Evolutionary conservation across 257 asterid species (phyloP).

Genomic region (Petunia secreta): DNA sequence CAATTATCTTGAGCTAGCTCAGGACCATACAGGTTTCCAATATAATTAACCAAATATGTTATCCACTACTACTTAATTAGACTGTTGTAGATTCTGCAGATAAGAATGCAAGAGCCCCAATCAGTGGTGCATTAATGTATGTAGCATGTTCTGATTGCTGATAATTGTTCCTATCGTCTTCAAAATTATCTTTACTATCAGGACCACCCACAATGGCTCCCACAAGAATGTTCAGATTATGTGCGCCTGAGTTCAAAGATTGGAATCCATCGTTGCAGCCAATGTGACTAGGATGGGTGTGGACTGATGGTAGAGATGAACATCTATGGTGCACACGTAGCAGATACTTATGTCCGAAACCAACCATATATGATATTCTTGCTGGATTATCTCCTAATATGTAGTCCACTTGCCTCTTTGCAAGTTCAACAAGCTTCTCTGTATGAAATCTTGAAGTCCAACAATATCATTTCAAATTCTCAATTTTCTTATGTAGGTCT

Average conservation of each 20-base stretch:
- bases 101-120: constrained; percentile 74
- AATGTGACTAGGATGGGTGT: constrained; percentile 44
- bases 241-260: constrained; percentile 48
- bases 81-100: constrained; percentile 27
- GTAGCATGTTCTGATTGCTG: constrained; percentile 84
- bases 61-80: neutral
- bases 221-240: constrained; percentile 61
- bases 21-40: neutral
- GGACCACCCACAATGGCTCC: constrained; percentile 89
- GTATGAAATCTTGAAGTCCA: constrained; percentile 53
- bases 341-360: constrained; percentile 67
- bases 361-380: constrained; percentile 79
- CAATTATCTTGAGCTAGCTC: constrained; percentile 12
- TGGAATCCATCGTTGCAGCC: constrained; percentile 61
- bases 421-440: constrained; percentile 50
- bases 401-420: constrained; percentile 79
- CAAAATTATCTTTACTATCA: constrained; percentile 52
- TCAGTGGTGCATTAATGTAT: constrained; percentile 72
- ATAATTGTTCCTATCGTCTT: constrained; percentile 62
- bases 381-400: constrained; percentile 81
- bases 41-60: neutral
- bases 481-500: too few species aligned
- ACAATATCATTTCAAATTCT: constrained; percentile 28
- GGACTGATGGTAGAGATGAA: constrained; percentile 65
- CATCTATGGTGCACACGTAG: constrained; percentile 73